Evolutionary conservation across 2,329 filamentous ascomycete species (phyloP), one percentile per base, ranked within the genome.

Genomic region (Pseudonectria buxi): DNA sequence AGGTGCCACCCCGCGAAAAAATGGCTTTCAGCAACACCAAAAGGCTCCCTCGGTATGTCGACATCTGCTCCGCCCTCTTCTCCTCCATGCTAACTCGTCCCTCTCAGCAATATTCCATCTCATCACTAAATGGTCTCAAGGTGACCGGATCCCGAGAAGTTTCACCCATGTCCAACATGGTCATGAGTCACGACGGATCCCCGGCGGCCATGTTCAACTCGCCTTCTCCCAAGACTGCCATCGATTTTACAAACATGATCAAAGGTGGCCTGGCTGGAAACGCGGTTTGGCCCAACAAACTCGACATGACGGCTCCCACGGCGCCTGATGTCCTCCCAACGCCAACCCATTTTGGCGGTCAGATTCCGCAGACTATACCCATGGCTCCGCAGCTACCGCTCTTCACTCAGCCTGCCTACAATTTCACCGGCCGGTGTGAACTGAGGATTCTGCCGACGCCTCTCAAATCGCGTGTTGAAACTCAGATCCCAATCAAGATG

Each of bases 381-480:
- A 50, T 61, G 16, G 58, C 58, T 15, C 53, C 55, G 32, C 56
- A 56, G 14, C 46, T 58, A 39, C 37, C 55, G 14, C 46, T 53
- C 29, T 43, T 51, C 28, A 44, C 45, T 14, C 37, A 46, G 6
- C 35, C 44, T 14, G 39, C 50, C 10, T 62, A 55, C 30, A 56
- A 48, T 26, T 63, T 60, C 29, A 53, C 47, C 13, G 47, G 55
- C 18, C 49, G 49, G 13, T 71, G 61, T 33, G 62, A 63, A 33
- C 58, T 86, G 26, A 74, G 71, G 10, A 76, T 86, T 28, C 71
- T 81, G 43, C 77, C 79, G 5, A 84, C 78, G 4, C 82, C 82
- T 5, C 57, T 77, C 37, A 96, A 95, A 62, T 95, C 89, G 12
- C 81, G 92, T 14, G 92, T 96, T 13, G 92, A 98, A 65, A 96